Evolutionary conservation across 768 basidiomycete genomes (phyloP).

Genomic region (Xerocomellus amylosporus): DNA sequence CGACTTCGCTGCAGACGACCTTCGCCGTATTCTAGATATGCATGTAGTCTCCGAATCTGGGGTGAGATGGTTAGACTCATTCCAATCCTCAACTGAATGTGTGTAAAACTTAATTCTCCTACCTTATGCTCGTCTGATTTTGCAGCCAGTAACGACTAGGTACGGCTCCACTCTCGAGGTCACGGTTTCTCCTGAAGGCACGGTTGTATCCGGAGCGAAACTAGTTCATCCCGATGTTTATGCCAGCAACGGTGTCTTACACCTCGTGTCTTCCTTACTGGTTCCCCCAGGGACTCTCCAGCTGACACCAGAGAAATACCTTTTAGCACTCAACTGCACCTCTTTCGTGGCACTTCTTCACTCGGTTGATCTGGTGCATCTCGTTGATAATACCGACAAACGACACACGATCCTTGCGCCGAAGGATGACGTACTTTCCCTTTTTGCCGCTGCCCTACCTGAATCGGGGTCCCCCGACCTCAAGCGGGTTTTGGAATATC

Average conservation of each 20-base stretch:
- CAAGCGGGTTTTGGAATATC: constrained; percentile 75
- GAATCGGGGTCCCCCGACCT: constrained; percentile 65
- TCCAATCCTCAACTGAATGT: constrained; percentile 53
- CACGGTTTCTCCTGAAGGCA: constrained; percentile 49
- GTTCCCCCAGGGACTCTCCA: constrained; percentile 71
- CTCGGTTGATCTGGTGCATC: constrained; percentile 67
- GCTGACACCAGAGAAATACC: constrained; percentile 92
- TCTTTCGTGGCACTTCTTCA: constrained; percentile 86
- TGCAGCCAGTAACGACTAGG: constrained; percentile 60
- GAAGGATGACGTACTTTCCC: constrained; percentile 74
- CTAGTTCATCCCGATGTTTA: constrained; percentile 82
- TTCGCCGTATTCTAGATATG: constrained; percentile 74
- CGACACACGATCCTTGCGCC: constrained; percentile 91
- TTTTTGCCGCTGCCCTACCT: constrained; percentile 57
- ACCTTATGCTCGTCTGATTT: constrained; percentile 12
- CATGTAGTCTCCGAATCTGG: constrained; percentile 59
- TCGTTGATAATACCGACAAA: constrained; percentile 67
- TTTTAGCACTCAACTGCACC: constrained; percentile 89
- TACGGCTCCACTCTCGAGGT: constrained; percentile 67
- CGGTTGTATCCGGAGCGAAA: constrained; percentile 53
- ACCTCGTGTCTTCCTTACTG: constrained; percentile 82
- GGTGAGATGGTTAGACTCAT: constrained; percentile 69
- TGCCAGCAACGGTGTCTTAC: constrained; percentile 92
- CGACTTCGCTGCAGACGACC: constrained; percentile 78
- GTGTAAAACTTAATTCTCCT: constrained; percentile 26